phyloP scores from a whole-genome alignment of 2,329 filamentous ascomycete species.

The Escovopsis sp. region DNA sequence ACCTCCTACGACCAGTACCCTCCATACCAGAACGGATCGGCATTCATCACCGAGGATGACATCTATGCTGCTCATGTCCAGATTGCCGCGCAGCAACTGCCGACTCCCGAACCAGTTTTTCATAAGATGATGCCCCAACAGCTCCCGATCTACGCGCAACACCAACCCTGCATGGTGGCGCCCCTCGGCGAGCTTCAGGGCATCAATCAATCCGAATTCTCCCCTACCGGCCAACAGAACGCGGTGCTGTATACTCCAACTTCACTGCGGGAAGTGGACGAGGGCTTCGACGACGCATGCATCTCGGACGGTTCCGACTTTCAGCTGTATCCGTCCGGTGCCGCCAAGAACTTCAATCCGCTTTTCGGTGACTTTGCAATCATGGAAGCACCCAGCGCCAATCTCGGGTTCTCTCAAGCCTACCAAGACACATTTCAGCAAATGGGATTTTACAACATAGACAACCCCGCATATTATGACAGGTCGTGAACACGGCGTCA shows the following conservation, averaged over 20 bases:
- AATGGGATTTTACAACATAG: conserved; percentile 26
- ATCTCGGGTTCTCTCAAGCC: conserved; percentile 36
- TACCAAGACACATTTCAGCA: conserved; percentile 35
- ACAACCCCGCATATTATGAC: conserved; percentile 16
- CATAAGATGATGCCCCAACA: conserved; percentile 29
- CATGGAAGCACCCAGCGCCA: conserved; percentile 31
- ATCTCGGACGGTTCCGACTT: conserved; percentile 44
- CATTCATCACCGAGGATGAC: conserved; percentile 46
- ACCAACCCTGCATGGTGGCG: conserved; percentile 12
- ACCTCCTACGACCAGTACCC: conserved; percentile 37
- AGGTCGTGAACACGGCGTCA: no score
- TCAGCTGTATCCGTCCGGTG: conserved; percentile 38
- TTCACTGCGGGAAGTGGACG: conserved; percentile 47
- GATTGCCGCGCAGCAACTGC: conserved; percentile 37
- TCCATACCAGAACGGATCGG: conserved; percentile 44
- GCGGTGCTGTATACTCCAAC: conserved; percentile 55
- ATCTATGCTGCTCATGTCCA: conserved; percentile 45
- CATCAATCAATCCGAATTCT: conserved; percentile 37
- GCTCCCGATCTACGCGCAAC: conserved; percentile 20
- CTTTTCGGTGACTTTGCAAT: conserved; percentile 36
- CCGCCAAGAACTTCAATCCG: conserved; percentile 28
- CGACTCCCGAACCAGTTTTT: conserved; percentile 24
- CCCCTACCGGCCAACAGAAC: conserved; percentile 52
- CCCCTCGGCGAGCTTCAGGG: not conserved
- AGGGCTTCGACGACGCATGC: conserved; percentile 44